Conservation (phyloP, 208 protist genomes). For the Willaertia magna region DNA sequence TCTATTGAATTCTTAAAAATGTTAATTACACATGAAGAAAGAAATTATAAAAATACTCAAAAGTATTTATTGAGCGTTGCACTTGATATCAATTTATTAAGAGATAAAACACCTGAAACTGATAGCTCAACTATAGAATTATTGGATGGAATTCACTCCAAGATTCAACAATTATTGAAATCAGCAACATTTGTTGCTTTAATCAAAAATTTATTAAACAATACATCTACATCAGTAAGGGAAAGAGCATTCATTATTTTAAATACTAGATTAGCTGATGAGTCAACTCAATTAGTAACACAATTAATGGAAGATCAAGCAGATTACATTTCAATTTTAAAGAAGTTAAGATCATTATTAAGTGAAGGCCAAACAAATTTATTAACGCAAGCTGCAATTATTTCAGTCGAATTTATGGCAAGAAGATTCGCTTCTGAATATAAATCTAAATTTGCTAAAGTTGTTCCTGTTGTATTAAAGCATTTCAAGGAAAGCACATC, state of each 20-base stretch:
- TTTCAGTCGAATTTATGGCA: background rate
- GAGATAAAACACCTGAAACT: background rate
- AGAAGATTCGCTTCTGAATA: background rate
- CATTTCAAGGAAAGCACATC: background rate
- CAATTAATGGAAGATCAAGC: background rate
- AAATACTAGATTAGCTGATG: background rate
- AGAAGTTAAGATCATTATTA: background rate
- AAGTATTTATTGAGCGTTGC: background rate
- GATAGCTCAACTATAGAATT: background rate
- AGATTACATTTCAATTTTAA: background rate
- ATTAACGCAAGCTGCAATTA: background rate
- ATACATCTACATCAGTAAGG: background rate
- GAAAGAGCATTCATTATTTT: background rate
- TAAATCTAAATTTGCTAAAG: background rate
- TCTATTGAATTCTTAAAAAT: background rate
- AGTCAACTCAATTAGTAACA: background rate
- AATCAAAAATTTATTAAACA: background rate
- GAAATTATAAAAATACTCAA: background rate
- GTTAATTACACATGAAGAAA: background rate
- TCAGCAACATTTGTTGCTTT: background rate
- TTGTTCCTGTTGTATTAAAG: background rate
- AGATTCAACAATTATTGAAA: background rate
- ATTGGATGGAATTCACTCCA: background rate
- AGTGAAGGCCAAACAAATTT: background rate
- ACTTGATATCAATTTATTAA: background rate